phyloP scores from a whole-genome alignment of 2,329 filamentous ascomycete species.

The Fusarium robinianum region DNA sequence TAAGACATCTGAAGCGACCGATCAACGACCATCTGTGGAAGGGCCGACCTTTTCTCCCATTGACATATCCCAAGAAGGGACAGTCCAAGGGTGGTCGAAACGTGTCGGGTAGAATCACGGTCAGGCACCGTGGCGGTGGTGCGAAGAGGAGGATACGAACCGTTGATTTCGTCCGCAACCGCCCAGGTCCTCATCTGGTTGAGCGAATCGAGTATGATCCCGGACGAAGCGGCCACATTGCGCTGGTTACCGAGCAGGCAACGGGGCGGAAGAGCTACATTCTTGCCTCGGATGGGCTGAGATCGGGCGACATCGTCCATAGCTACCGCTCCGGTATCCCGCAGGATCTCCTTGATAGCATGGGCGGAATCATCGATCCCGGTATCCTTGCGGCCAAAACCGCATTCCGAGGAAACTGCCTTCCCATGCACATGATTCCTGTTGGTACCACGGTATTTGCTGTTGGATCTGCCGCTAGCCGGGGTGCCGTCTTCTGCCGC shows the following conservation, averaged over 20 bases:
- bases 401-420: conserved; percentile 89
- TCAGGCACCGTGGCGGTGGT: conserved; percentile 90
- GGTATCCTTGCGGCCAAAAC: conserved; percentile 96
- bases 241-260: conserved; percentile 75
- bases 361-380: conserved; percentile 91
- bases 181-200: conserved; percentile 81
- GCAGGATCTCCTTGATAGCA: conserved; percentile 80
- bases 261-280: conserved; percentile 86
- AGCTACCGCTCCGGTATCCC: conserved; percentile 92
- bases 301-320: conserved; percentile 87
- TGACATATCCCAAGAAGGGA: conserved; percentile 92
- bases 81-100: conserved; percentile 93
- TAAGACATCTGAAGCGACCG: conserved; percentile 87
- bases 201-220: conserved; percentile 97
- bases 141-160: conserved; percentile 89
- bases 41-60: conserved; percentile 76
- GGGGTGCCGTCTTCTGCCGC: conserved; percentile 86
- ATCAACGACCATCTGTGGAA: conserved; percentile 98
- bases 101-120: conserved; percentile 80
- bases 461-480: conserved; percentile 75
- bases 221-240: conserved; percentile 89
- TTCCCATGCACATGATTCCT: conserved; percentile 94
- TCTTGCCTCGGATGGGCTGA: conserved; percentile 90
- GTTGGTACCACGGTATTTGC: conserved; percentile 93
- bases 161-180: conserved; percentile 82